These are phyloP conservation scores for Epichloe glyceriae DNA, from an alignment of 2,329 filamentous ascomycete species.

Conservation along the genomic window DNA sequence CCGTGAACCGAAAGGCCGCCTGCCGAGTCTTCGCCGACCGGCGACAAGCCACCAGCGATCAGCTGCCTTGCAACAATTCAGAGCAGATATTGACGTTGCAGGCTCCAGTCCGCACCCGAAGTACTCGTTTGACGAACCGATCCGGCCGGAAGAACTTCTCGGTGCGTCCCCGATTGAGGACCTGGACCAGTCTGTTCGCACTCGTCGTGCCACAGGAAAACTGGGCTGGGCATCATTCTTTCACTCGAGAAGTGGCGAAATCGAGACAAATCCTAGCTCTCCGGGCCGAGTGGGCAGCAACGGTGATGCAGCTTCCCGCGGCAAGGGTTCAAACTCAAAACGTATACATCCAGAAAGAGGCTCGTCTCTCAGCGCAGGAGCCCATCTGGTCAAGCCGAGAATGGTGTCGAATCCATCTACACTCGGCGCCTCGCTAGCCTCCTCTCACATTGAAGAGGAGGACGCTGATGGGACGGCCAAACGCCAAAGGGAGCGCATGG, in stretches of 20 bases:
- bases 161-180: constrained; percentile 14
- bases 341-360: constrained; percentile 16
- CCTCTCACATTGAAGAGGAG: constrained; percentile 14
- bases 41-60: constrained; percentile 71
- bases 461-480: constrained; percentile 6
- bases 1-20: constrained; percentile 43
- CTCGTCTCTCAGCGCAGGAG: constrained; percentile 10
- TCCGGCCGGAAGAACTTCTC: constrained; percentile 17
- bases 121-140: constrained; percentile 24
- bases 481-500: constrained; percentile 6
- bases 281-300: constrained; percentile 11
- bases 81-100: constrained; percentile 17
- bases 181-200: constrained; percentile 6
- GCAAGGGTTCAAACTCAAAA: constrained; percentile 12
- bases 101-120: constrained; percentile 15
- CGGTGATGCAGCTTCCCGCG: constrained; percentile 14
- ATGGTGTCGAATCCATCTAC: constrained; percentile 20
- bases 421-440: constrained; percentile 11
- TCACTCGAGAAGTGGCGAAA: constrained; percentile 27
- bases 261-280: constrained; percentile 11
- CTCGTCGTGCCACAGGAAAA: not conserved
- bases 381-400: constrained; percentile 24
- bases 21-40: constrained; percentile 56
- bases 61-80: constrained; percentile 49
- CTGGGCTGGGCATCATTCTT: constrained; percentile 44